Evolutionary conservation across 129 eudicot genomes (phyloP).

Genomic region (Chrysanthemum makinoi): DNA sequence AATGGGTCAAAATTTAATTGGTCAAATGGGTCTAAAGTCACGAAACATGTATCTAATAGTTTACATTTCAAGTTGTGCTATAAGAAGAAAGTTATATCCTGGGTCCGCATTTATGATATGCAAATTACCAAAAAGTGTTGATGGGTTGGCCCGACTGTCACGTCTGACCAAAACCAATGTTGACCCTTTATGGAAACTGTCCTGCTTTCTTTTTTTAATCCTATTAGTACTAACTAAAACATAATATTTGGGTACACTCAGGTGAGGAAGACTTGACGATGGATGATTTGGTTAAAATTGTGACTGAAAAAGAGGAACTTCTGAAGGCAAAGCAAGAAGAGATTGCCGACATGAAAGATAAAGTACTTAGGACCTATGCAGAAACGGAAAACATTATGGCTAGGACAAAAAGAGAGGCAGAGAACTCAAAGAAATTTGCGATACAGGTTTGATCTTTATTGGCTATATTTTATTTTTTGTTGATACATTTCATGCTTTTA

Average conservation of each 20-base stretch:
- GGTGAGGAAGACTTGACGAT: conserved; percentile 60
- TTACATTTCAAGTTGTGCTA: not conserved
- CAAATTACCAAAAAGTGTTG: not conserved
- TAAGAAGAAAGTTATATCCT: not conserved
- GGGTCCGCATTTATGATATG: not conserved
- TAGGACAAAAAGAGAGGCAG: conserved; percentile 82
- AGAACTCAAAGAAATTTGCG: conserved; percentile 82
- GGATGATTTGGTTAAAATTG: conserved; percentile 74
- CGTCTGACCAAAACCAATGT: not conserved
- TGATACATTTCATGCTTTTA: conserved; percentile 7
- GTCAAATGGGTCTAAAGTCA: not conserved
- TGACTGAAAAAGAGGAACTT: conserved; percentile 59
- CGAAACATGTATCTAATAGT: not conserved
- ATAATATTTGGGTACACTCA: conserved; percentile 32
- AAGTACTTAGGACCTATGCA: conserved; percentile 68
- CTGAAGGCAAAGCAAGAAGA: conserved; percentile 54
- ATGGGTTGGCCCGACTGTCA: not conserved
- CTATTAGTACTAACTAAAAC: conserved; percentile 18
- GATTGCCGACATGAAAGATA: conserved; percentile 64
- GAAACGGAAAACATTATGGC: conserved; percentile 88
- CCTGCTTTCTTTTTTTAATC: not conserved
- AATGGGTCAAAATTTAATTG: too few relatives aligned
- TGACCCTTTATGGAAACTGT: not conserved
- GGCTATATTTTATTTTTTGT: not conserved
- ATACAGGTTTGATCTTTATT: conserved; percentile 54